A percentile compares a stretch with the other conserved stretches of the same genome.
Evolutionary conservation across 306 rosid species (phyloP).

Genomic region (Fagus sylvatica): DNA sequence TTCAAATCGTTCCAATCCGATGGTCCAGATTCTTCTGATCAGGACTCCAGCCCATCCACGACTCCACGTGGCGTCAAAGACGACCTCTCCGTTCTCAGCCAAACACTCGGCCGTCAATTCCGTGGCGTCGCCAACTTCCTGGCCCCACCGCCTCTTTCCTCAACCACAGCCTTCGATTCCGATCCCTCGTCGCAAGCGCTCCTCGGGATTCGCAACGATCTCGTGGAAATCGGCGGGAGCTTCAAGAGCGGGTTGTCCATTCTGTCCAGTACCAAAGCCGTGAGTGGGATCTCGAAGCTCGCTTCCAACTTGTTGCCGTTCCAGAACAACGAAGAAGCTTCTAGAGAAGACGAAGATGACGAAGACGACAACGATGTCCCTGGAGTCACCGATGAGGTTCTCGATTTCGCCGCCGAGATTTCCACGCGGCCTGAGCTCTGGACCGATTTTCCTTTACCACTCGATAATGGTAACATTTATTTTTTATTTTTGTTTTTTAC

Average conservation of each 20-base stretch:
- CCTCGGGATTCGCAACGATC: slow-evolving; percentile 80
- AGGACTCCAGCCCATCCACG: slow-evolving; percentile 26
- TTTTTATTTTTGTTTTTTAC: not conserved
- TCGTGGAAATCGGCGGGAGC: slow-evolving; percentile 85
- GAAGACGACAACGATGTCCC: slow-evolving; percentile 40
- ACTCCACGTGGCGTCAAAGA: slow-evolving; percentile 44
- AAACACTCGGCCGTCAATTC: slow-evolving; percentile 52
- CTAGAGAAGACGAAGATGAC: slow-evolving; percentile 17
- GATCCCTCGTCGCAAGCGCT: slow-evolving; percentile 32
- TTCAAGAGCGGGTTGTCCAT: slow-evolving; percentile 65
- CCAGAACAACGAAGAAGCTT: slow-evolving; percentile 25
- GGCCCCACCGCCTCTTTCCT: slow-evolving; percentile 67
- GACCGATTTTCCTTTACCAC: slow-evolving; percentile 78
- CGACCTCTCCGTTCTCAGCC: slow-evolving; percentile 53
- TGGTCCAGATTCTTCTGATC: slow-evolving; percentile 26
- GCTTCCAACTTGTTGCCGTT: slow-evolving; percentile 66
- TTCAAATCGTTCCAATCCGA: slow-evolving; percentile 55
- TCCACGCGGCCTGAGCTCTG: slow-evolving; percentile 69
- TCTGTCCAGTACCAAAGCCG: slow-evolving; percentile 71
- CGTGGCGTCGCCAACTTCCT: slow-evolving; percentile 88
- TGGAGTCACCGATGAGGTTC: slow-evolving; percentile 71
- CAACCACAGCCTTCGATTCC: slow-evolving; percentile 28
- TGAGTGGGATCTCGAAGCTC: slow-evolving; percentile 68
- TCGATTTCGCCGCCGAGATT: slow-evolving; percentile 64
- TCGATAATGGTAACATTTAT: slow-evolving; percentile 52